Base-by-base conservation (phyloP, 2,329 filamentous ascomycete genomes). In the Xylaria sp. region DNA sequence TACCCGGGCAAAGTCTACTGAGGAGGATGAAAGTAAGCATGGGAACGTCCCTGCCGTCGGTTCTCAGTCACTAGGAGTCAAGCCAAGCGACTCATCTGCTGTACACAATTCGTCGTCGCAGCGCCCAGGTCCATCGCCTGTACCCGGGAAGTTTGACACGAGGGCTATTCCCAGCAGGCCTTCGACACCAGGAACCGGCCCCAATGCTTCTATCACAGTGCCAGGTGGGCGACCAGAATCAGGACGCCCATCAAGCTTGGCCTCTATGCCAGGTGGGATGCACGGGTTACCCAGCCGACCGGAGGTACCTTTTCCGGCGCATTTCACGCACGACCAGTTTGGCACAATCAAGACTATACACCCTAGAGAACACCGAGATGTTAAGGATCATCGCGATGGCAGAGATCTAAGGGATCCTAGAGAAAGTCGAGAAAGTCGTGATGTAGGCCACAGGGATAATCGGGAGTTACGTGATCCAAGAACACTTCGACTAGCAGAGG, bases 1-100 rank as follows among this genome's bases (percentile, higher is more conserved):
- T 11, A 63, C 61, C 30, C 71, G 75, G 53, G 64, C 70, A n/a
- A 70, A 73, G 59, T 57, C 72, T 59, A 63, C 72, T 10, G 71
- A 72, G 70, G 88, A 91, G 68, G 88, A 88, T 18, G 88, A 91
- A 70, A 87, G 90, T 23, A 83, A 85, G 63, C 88, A 90, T 66
- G 78, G 76, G 39, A 84, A 76, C 50, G 19, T 52, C 46, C 46
- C 53, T 34, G 54, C 58, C 34, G 55, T 61, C 54, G 51, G 54
- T 23, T 52, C 59, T 48, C 67, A 67, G 48, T 34, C 60, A 51
- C 23, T 47, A 19, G 60, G 54, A 44, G 34, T 37, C 30, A 58
- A 55, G 39, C 55, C 59, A 56, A 68, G 66, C 44, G 69, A 69
- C 19, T n/a, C 55, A 11, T 54, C 65, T 19, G 11, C 61, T 13